Percentiles rank a stretch among this genome's conserved stretches.
phyloP scores from a whole-genome alignment of 768 basidiomycete genomes.

The Brasilioporus rufonigricans region DNA sequence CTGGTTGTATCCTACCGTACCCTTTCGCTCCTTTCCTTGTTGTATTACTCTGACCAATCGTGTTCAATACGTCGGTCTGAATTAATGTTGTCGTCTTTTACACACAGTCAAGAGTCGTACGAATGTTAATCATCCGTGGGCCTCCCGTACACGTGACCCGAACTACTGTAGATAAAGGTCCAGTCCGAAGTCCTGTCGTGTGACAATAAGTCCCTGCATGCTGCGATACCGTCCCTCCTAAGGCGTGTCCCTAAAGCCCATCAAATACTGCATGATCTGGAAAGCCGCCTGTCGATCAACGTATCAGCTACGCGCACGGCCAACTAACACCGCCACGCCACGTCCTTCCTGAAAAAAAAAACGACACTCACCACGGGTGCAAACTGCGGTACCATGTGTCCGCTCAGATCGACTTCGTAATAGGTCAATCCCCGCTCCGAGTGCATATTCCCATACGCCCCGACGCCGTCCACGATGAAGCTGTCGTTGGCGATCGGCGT shows the following conservation, averaged over 20 bases:
- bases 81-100: no score
- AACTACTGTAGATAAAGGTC: no score
- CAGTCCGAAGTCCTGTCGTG: no score
- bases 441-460: constrained; percentile 63
- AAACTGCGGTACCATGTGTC: constrained; percentile 76
- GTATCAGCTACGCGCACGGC: not conserved
- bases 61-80: no score
- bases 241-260: constrained; percentile 58
- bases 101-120: no score
- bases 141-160: no score
- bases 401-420: constrained; percentile 63
- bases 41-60: not conserved
- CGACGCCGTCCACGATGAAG: constrained; percentile 69
- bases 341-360: no score
- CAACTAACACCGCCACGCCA: no score
- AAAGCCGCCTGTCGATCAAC: constrained; percentile 60
- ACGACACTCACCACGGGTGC: constrained; percentile 48
- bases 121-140: no score
- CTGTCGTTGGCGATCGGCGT: constrained; percentile 62
- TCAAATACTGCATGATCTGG: constrained; percentile 65
- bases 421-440: constrained; percentile 68
- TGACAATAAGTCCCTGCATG: no score
- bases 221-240: constrained; percentile 1
- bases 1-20: not conserved
- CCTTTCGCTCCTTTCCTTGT: not conserved